Evolutionary conservation across 495 filamentous ascomycete genomes (phyloP).

Genomic region (Corynascus novoguineensis): DNA sequence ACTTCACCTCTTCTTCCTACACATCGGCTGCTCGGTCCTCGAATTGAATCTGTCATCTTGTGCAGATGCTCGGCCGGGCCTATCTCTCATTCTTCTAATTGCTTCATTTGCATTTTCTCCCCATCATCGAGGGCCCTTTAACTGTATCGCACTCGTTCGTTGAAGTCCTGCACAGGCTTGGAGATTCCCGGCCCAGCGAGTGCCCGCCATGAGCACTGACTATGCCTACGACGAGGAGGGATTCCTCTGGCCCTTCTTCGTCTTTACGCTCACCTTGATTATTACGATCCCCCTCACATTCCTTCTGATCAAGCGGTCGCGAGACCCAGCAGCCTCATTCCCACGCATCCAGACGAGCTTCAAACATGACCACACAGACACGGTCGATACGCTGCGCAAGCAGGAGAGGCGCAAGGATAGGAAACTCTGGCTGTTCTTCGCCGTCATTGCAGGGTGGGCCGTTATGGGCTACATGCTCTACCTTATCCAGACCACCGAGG

Average conservation of each 20-base stretch:
- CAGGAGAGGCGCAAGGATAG: constrained; percentile 87
- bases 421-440: constrained; percentile 77
- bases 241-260: constrained; percentile 98
- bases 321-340: constrained; percentile 54
- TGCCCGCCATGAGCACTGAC: constrained; percentile 78
- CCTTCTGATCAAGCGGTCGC: constrained; percentile 69
- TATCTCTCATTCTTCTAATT: background rate
- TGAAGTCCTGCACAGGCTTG: background rate
- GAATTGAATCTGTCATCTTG: constrained; percentile 4
- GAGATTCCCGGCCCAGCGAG: constrained; percentile 1
- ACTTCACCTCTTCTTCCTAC: constrained; percentile 11
- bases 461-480: constrained; percentile 91
- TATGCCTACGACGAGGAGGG: constrained; percentile 98
- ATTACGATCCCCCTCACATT: constrained; percentile 90
- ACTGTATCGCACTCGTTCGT: background rate
- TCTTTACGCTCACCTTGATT: constrained; percentile 81
- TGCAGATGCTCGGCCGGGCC: background rate
- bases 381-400: constrained; percentile 77
- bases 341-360: constrained; percentile 59
- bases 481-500: constrained; percentile 73
- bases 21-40: background rate
- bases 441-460: constrained; percentile 70
- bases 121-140: background rate
- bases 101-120: background rate
- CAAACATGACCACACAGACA: constrained; percentile 72